Evolutionary conservation across 495 filamentous ascomycete species (phyloP), one percentile per base, ranked within the genome.

Genomic region (Amphirosellinia nigrospora): DNA sequence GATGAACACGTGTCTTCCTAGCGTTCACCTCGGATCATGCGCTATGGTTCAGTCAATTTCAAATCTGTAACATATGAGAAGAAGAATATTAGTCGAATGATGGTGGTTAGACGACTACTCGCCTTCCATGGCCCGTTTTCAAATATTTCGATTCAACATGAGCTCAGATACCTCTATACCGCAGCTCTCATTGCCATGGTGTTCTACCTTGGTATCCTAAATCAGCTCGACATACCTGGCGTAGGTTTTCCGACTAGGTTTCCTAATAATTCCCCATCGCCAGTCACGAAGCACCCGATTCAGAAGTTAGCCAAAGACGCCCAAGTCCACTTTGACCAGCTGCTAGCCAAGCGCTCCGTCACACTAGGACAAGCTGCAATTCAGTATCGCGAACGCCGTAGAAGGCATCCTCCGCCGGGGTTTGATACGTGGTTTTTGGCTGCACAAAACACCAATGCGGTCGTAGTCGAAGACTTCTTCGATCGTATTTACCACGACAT

Each of bases 371-470:
- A 86, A 43, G 82, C 85, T 1, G 86, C 87, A 6, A 77, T 77
- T 60, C 81, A 79, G 55, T 90, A 90, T 75, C 76, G 86, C 32
- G 71, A 79, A 41, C 80, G 76, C 46, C 79, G 87, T 68, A 88
- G 88, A 9, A 79, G 88, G 26, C 87, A 89, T 71, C 88, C 88
- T 16, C 88, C 88, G 3, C 88, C 88, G 23, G 87, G 86, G 1
- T 90, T 89, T 70, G 84, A 86, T 64, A 71, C 64, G 55, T 90
- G 88, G 88, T 89, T 86, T 71, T 74, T 77, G 43, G 89, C 84
- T 66, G 88, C 88, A 4, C 79, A 83, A 56, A 80, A 86, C 41
- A 78, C 79, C n/a, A 77, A 81, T 1, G 82, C 83, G 30, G 74
- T 86, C 53, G 83, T 87, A 41, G 81, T 90, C 45, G 88, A 90